Base-by-base conservation (phyloP, 352 stramenopile species). In the Phytophthora agathidicida region DNA sequence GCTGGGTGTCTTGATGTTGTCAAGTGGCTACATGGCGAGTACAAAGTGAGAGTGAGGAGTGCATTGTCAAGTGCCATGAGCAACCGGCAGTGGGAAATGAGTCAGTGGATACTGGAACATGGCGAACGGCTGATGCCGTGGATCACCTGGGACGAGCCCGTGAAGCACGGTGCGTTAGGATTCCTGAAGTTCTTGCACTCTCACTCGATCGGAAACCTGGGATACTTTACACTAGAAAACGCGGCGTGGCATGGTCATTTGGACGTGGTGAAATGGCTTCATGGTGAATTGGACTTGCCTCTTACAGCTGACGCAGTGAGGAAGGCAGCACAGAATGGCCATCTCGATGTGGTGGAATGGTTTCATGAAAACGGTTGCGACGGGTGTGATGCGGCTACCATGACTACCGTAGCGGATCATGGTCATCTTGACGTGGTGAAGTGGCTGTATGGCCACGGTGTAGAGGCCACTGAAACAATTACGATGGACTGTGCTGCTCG, bases 261-360 rank as follows among this genome's bases (percentile, higher is more conserved):
- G 27, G 55, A 63, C 1, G 22, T 65, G 7, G 52, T 68, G 24
- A 68, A 59, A 32, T 68, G 60, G 60, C 44, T 71, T 17, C 55
- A 66, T 20, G 8, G 4, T 8, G 43, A 62, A 6, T 26, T 65
- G 1, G 37, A 36, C 2, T 41, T 16, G 19, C 20, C n/a, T 0
- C 17, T 65, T 16, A 59, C 48, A 1, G 10, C 48, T 1, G 47
- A 66, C 13, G 61, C 55, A n/a, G 62, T 66, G 47, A 10, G 37
- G 7, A 61, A 56, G n/a, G 47, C 55, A 3, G 61, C 61, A 3
- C 48, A 60, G 6, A 55, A 59, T 50, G 61, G 61, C 19, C 47
- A 66, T 42, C 8, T 67, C n/a, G 35, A 54, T 11, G 46, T 62
- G 2, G 55, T 71, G 11, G 11, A 58, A n/a, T 71, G 61, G 61